Evolutionary conservation across 2,329 filamentous ascomycete species (phyloP), one percentile per base, ranked within the genome.

Genomic region (Aspergillus sojae): DNA sequence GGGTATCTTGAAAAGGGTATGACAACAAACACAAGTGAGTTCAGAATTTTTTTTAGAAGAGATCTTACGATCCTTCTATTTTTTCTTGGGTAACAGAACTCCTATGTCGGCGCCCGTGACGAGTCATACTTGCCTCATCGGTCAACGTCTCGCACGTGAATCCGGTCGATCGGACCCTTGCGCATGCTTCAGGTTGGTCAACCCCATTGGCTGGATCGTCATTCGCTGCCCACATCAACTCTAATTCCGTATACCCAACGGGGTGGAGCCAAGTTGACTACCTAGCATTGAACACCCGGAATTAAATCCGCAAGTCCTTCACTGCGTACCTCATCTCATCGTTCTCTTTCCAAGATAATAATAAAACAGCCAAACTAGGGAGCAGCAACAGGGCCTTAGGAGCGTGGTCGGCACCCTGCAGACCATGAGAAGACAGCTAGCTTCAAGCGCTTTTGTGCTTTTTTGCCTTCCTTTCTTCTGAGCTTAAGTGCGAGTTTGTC

Each of bases 91-190:
- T 52, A 4, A 32, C 34, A 28, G 14, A 34, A 53, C 32, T 55
- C 32, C 52, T 54, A 55, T 55, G 52, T 55, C 52, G 52, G 52
- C 32, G 52, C n/a, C 32, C 52, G n/a, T 7, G 32, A 41, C 52
- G 52, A 55, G 52, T 55, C 52, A 55, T 55, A 55, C 32, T 11
- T 55, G n/a, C 52, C 52, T 19, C n/a, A 23, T 55, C n/a, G 32
- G 52, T 55, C 52, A 23, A n/a, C 2, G n/a, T 55, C n/a, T 36
- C 7, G 52, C 52, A 55, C 52, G 52, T 55, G 52, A 23, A 39
- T 7, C 32, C n/a, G 50, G 50, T 53, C 19, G 30, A 54, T 28
- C 32, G 30, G 52, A n/a, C 26, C 48, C 48, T 28, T n/a, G n/a
- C 19, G 50, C 4, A 21, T 53, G 50, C 50, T 28, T 53, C 28